phyloP scores from a whole-genome alignment of 148 eudicot species.

The Pouteria glomerata region DNA sequence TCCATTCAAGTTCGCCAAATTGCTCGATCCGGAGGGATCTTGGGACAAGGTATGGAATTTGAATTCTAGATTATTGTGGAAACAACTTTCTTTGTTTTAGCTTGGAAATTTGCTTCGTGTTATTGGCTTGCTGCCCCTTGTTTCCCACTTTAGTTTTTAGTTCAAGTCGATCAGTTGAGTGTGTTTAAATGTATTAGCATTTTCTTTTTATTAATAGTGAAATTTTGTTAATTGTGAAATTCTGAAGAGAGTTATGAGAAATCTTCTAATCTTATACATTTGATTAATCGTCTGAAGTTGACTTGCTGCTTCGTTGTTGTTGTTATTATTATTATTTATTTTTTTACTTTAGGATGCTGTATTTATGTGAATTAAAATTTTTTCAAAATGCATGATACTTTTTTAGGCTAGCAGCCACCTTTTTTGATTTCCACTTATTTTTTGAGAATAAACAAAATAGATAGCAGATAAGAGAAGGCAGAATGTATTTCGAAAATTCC shows the following conservation, averaged over 20 bases:
- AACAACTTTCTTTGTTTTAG: too few relatives aligned
- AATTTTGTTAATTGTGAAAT: not conserved
- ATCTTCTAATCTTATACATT: not conserved
- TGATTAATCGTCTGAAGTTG: too few relatives aligned
- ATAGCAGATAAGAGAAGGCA: not conserved
- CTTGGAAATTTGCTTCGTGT: not conserved
- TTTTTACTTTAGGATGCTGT: not conserved
- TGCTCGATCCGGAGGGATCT: slow-evolving; percentile 76
- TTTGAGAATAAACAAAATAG: not conserved
- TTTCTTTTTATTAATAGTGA: too few relatives aligned
- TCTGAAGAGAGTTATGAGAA: not conserved
- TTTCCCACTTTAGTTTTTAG: not conserved
- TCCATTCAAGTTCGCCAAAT: slow-evolving; percentile 59
- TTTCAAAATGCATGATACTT: not conserved
- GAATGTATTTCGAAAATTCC: not conserved
- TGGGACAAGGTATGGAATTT: slow-evolving; percentile 68
- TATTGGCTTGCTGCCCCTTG: too few relatives aligned
- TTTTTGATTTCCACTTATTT: not conserved
- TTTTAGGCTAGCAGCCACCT: not conserved
- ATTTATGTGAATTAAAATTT: not conserved
- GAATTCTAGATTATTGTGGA: too few relatives aligned
- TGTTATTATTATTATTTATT: too few relatives aligned
- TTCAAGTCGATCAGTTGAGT: not conserved
- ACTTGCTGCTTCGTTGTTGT: too few relatives aligned
- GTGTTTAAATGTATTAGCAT: not conserved